Evolutionary conservation across 2,329 filamentous ascomycete genomes (phyloP).

Genomic region (Venturia nashicola): DNA sequence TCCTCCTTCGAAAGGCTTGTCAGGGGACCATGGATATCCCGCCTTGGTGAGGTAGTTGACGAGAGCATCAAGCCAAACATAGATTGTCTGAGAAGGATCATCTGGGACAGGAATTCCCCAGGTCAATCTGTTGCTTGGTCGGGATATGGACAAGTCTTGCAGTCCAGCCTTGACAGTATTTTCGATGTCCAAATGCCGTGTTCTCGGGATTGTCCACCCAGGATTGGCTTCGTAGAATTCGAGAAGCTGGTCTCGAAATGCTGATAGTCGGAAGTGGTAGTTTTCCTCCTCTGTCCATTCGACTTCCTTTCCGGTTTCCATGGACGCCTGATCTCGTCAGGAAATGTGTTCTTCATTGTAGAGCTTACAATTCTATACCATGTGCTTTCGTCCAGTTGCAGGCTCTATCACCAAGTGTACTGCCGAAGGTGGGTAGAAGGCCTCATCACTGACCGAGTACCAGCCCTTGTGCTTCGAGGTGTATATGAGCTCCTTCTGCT

Average conservation of each 20-base stretch:
- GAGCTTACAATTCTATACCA: conserved; percentile 37
- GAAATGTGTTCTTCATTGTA: neutral
- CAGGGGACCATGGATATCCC: conserved; percentile 71
- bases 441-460: conserved; percentile 96
- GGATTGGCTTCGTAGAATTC: conserved; percentile 70
- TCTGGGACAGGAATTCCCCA: conserved; percentile 89
- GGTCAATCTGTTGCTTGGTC: conserved; percentile 61
- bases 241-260: conserved; percentile 66
- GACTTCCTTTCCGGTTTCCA: conserved; percentile 82
- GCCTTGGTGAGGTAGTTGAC: conserved; percentile 86
- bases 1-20: conserved; percentile 46
- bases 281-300: conserved; percentile 91
- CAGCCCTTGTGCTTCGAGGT: conserved; percentile 80
- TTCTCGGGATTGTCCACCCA: conserved; percentile 58
- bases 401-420: conserved; percentile 67
- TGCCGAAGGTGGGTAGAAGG: conserved; percentile 73
- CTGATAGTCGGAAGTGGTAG: conserved; percentile 86
- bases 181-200: conserved; percentile 67
- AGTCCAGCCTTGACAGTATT: conserved; percentile 65
- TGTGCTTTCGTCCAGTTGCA: conserved; percentile 68
- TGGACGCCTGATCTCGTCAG: conserved; percentile 39
- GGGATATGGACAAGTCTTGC: conserved; percentile 78
- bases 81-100: conserved; percentile 79
- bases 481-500: conserved; percentile 68
- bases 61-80: conserved; percentile 95